Evolutionary conservation across 2,329 filamentous ascomycete species (phyloP), one percentile per base, ranked within the genome.

Genomic region (Clonostachys solani): DNA sequence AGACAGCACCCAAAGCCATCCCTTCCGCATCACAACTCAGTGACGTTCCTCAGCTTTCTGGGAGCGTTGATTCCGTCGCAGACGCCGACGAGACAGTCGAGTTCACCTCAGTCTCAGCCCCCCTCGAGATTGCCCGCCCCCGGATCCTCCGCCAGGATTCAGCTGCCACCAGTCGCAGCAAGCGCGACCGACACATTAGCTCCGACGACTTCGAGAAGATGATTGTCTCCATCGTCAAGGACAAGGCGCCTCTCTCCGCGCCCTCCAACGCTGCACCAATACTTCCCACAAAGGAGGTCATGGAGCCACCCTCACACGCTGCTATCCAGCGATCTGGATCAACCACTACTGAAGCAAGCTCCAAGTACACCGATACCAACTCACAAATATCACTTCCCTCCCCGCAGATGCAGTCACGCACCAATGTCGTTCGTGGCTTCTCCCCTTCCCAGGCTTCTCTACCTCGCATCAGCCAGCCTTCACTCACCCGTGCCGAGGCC

Each of bases 191-290:
- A 60, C 92, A 96, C 69, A 92, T 96, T 56, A 95, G 91, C n/a
- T 90, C 92, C 7, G 81, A 89, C 60, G 89, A 94, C 58, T 78
- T 97, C 33, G 90, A 96, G 68, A 95, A 95, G 72, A 95, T 97
- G 81, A 89, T 96, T 40, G 83, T 88, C 48, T 90, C 86, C 37
- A 96, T 96, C 47, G 94, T 96, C 62, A 89, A 95, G 66, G 87
- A 94, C 67, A 90, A 89, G 65, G 78, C 74, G 45, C 81, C 74
- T 56, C 66, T 83, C 9, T 74, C 78, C 16, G 65, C 65, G 29
- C 66, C 66, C 40, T 16, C 51, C 58, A 33, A 54, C 59, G 19
- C 37, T 15, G 29, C 34, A 34, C 44, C 56, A 60, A 63, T 43
- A 64, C 69, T 54, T 54, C 75, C 62, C 6, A 52, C 58, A 19